These are phyloP conservation scores for Echeveria elegans DNA, from an alignment of 164 flowering plant species.

Conservation along the genomic window DNA sequence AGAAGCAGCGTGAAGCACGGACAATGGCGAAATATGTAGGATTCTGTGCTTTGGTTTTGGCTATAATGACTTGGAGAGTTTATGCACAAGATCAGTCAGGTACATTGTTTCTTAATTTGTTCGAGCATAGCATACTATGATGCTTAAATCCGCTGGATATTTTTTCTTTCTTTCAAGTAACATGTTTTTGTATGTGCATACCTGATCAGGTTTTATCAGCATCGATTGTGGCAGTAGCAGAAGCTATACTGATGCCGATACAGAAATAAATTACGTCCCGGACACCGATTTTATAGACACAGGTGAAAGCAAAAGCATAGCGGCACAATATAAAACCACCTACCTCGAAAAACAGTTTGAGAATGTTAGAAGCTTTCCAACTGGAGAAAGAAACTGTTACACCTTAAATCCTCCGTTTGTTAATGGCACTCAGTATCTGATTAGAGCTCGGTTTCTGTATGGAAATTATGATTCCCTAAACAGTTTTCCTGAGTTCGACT, in stretches of 20 bases:
- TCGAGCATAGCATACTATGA: too few relatives aligned
- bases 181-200: too few relatives aligned
- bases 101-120: too few relatives aligned
- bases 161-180: too few relatives aligned
- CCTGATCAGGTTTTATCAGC: slow-evolving; percentile 17
- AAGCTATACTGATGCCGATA: slow-evolving; percentile 9
- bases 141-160: too few relatives aligned
- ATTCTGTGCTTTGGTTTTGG: too few relatives aligned
- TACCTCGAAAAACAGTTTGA: background rate
- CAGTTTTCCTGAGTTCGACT: slow-evolving; percentile 15
- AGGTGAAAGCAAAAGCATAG: slow-evolving; percentile 13
- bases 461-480: slow-evolving; percentile 23
- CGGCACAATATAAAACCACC: background rate
- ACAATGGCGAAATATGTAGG: too few relatives aligned
- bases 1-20: too few relatives aligned
- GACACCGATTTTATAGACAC: slow-evolving; percentile 13
- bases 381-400: slow-evolving; percentile 20
- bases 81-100: too few relatives aligned
- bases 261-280: slow-evolving; percentile 13
- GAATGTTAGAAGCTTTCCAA: slow-evolving; percentile 19
- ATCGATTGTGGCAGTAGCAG: slow-evolving; percentile 20
- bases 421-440: slow-evolving; percentile 11
- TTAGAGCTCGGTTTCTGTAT: slow-evolving; percentile 24
- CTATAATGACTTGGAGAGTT: too few relatives aligned
- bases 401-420: slow-evolving; percentile 2